phyloP scores from a whole-genome alignment of 768 basidiomycete species.

The Austroboletus festivus region DNA sequence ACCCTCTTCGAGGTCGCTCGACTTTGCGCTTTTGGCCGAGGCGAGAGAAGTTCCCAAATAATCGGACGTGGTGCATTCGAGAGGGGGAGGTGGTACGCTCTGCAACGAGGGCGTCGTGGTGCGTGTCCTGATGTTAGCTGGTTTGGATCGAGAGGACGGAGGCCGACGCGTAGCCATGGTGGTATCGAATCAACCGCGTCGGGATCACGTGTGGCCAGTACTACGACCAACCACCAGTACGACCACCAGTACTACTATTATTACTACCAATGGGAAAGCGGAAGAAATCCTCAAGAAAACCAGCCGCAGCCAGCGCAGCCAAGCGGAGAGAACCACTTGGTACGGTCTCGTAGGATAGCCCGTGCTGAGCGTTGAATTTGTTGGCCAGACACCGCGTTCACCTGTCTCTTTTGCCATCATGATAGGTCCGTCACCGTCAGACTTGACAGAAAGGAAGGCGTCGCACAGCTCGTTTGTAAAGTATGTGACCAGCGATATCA shows the following conservation, averaged over 20 bases:
- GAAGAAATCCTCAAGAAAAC: conserved; percentile 86
- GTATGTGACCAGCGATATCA: conserved; percentile 87
- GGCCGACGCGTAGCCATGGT: conserved; percentile 66
- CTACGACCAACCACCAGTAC: too few relatives aligned
- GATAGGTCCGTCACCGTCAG: conserved; percentile 85
- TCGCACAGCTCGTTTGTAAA: conserved; percentile 77
- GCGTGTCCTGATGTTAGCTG: conserved; percentile 40
- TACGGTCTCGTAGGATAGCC: conserved; percentile 27
- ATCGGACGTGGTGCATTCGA: conserved; percentile 18
- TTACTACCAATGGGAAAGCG: conserved; percentile 75
- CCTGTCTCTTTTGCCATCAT: conserved; percentile 87
- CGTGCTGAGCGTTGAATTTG: conserved; percentile 3
- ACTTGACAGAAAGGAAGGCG: conserved; percentile 80
- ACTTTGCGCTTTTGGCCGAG: conserved; percentile 27
- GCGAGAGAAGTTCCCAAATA: conserved; percentile 24
- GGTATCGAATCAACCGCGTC: conserved; percentile 35
- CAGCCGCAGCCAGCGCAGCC: conserved; percentile 58
- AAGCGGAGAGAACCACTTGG: conserved; percentile 72
- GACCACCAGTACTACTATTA: not conserved
- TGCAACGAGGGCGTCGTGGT: conserved; percentile 40
- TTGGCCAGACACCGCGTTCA: conserved; percentile 71
- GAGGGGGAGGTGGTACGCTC: conserved; percentile 25
- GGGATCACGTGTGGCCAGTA: conserved; percentile 28
- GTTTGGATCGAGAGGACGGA: conserved; percentile 43
- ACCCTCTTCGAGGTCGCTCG: conserved; percentile 35